Evolutionary conservation across 139 green algal species (phyloP).

Genomic region (Chlorella vulgaris): DNA sequence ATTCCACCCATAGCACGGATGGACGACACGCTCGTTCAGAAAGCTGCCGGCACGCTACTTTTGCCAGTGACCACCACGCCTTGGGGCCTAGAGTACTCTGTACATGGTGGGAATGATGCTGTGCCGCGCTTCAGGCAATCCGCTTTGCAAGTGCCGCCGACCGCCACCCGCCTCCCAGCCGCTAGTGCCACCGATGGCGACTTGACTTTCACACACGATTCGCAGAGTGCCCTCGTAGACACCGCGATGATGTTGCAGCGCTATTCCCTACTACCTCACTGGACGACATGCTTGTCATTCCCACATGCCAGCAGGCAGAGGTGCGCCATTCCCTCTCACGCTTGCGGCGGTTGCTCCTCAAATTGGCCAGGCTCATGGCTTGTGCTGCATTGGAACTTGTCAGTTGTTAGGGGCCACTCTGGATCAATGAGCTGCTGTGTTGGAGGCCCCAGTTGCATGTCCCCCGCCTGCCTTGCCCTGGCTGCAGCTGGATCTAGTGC

Average conservation of each 20-base stretch:
- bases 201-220: too few species aligned
- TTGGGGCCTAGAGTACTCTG: constrained; percentile 74
- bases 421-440: too few species aligned
- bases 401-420: too few species aligned
- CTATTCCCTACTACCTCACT: constrained; percentile 54
- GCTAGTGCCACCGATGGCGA: too few species aligned
- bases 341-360: background rate
- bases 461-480: too few species aligned
- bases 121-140: background rate
- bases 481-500: constrained; percentile 78
- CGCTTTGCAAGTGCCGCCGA: too few species aligned
- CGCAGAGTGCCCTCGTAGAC: constrained; percentile 57
- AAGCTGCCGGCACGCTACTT: constrained; percentile 1
- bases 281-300: constrained; percentile 62
- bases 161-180: too few species aligned
- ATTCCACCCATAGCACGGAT: too few species aligned
- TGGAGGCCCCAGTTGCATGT: background rate
- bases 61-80: constrained; percentile 47
- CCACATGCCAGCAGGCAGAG: constrained; percentile 83
- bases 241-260: constrained; percentile 56
- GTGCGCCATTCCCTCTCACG: background rate
- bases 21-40: too few species aligned
- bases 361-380: too few species aligned
- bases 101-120: constrained; percentile 58
- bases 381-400: too few species aligned